A percentile compares a stretch with the other conserved stretches of the same genome.
These are phyloP conservation scores for Triadica sebifera DNA, from an alignment of 345 rosid species.

Conservation along the genomic window DNA sequence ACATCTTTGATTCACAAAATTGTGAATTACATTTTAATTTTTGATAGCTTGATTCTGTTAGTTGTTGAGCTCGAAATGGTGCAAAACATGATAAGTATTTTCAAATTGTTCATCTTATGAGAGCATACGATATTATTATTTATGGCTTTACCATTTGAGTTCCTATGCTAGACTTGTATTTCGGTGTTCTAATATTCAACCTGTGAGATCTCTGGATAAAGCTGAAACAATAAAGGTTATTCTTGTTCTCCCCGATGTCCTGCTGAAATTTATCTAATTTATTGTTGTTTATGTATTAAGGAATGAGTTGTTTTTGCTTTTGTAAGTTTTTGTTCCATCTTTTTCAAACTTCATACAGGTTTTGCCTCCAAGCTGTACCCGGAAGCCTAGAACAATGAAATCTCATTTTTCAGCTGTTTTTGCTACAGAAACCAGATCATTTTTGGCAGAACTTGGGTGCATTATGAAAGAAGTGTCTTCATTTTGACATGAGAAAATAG, in stretches of 20 bases:
- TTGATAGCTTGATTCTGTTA: constrained; percentile 12
- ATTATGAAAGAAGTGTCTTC: background rate
- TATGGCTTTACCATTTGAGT: background rate
- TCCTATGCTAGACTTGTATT: background rate
- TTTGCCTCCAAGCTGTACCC: background rate
- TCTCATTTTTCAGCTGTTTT: background rate
- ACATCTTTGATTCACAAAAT: background rate
- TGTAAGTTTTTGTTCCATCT: background rate
- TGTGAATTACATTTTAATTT: constrained; percentile 1
- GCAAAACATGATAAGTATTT: background rate
- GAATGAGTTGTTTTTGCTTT: background rate
- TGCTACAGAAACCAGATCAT: background rate
- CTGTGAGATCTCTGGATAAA: background rate
- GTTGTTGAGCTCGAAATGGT: constrained; percentile 4
- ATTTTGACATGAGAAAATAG: background rate
- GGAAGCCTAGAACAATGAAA: background rate
- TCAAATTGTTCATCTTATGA: background rate
- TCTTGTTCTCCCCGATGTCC: background rate
- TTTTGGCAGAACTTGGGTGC: background rate
- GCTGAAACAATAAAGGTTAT: background rate
- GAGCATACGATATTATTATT: background rate
- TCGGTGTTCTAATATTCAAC: background rate
- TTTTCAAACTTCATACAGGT: background rate
- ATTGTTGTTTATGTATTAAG: background rate
- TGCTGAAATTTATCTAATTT: background rate